These are phyloP conservation scores for Colletotrichum truncatum DNA, from an alignment of 2,329 filamentous ascomycete genomes.

Conservation along the genomic window DNA sequence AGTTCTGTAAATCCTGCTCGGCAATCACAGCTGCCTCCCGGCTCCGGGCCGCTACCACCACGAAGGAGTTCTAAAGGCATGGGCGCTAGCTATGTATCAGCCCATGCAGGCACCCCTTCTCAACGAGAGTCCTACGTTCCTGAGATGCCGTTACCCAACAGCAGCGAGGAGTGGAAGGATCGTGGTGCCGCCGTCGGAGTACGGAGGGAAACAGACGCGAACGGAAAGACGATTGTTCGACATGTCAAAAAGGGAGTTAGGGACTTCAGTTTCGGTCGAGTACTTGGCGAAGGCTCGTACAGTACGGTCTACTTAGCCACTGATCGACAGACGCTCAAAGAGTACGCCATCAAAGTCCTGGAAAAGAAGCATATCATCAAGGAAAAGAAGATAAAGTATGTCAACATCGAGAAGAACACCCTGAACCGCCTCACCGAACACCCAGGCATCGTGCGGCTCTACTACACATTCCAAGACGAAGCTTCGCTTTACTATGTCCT, in stretches of 20 bases:
- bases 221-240: slow-evolving; percentile 81
- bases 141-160: slow-evolving; percentile 57
- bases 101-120: slow-evolving; percentile 53
- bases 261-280: slow-evolving; percentile 92
- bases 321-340: slow-evolving; percentile 91
- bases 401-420: slow-evolving; percentile 99
- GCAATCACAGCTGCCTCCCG: slow-evolving; percentile 58
- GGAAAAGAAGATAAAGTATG: slow-evolving; percentile 99
- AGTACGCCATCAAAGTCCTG: slow-evolving; percentile 97
- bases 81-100: slow-evolving; percentile 62
- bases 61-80: slow-evolving; percentile 80
- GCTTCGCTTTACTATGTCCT: slow-evolving; percentile 96
- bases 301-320: slow-evolving; percentile 94
- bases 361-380: slow-evolving; percentile 99
- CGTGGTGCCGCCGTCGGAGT: slow-evolving; percentile 88
- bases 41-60: slow-evolving; percentile 73
- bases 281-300: slow-evolving; percentile 96
- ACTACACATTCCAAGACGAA: slow-evolving; percentile 99
- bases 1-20: slow-evolving; percentile 71
- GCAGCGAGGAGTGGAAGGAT: slow-evolving; percentile 95
- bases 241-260: slow-evolving; percentile 96
- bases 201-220: slow-evolving; percentile 84
- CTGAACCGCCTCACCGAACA: slow-evolving; percentile 96
- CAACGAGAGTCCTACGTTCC: slow-evolving; percentile 42
- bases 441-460: slow-evolving; percentile 93